Evolutionary conservation across 192 early-diverging fungal species (phyloP).

Genomic region (Coemansia sp.): DNA sequence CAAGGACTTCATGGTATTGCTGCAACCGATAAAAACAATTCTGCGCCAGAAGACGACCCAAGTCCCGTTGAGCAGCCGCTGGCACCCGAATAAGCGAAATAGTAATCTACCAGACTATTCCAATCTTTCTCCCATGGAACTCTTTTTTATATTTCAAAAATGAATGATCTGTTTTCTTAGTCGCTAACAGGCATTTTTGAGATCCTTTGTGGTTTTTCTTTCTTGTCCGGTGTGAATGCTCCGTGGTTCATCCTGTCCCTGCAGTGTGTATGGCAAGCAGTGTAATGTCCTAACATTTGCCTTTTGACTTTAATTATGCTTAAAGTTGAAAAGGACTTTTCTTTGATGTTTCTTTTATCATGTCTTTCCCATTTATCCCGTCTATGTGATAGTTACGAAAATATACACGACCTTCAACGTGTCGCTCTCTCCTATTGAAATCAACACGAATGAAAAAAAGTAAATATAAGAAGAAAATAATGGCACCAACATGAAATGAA

Average conservation of each 20-base stretch:
- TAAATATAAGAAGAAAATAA: no score
- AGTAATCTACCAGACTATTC: background rate
- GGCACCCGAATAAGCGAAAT: slow-evolving; percentile 1
- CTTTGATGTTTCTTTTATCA: background rate
- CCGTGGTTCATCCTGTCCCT: background rate
- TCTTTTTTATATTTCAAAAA: background rate
- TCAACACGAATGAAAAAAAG: background rate
- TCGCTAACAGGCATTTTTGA: background rate
- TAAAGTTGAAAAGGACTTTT: background rate
- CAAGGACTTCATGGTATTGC: slow-evolving; percentile 23
- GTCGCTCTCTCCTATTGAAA: background rate
- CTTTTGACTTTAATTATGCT: background rate
- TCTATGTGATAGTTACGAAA: background rate
- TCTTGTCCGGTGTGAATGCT: background rate
- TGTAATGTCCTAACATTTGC: background rate
- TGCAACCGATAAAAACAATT: background rate
- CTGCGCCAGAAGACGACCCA: slow-evolving; percentile 13
- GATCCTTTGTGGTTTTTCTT: background rate
- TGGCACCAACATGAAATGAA: no score
- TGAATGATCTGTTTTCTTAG: background rate
- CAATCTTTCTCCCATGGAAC: background rate
- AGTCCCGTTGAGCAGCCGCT: slow-evolving; percentile 31
- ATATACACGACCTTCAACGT: background rate
- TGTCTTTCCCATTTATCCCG: background rate
- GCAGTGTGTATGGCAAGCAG: background rate